Percentiles rank a stretch among this genome's conserved stretches.
Evolutionary conservation across 139 green algal species (phyloP).

Genomic region (Chlamydomonas sphaeroides): DNA sequence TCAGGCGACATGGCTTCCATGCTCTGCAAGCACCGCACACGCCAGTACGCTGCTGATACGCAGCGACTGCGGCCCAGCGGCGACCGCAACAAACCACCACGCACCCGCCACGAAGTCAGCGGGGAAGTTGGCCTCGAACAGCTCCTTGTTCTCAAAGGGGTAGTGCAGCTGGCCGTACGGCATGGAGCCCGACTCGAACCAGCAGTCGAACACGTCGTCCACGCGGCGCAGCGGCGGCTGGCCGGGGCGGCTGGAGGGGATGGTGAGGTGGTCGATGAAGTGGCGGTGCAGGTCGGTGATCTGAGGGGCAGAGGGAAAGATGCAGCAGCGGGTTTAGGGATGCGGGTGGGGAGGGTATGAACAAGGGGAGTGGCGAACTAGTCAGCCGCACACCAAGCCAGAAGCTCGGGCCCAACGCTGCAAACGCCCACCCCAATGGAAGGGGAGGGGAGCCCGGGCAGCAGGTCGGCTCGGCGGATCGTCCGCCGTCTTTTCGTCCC

Average conservation of each 20-base stretch:
- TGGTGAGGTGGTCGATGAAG: conserved; percentile 97
- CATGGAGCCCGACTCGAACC: conserved; percentile 98
- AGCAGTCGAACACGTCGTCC: conserved; percentile 99
- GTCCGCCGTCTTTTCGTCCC: too few species aligned
- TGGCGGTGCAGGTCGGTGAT: conserved; percentile 96
- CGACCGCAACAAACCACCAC: too few species aligned
- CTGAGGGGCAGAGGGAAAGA: conserved; percentile 35
- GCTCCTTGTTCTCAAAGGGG: conserved; percentile 98
- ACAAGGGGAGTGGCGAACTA: too few species aligned
- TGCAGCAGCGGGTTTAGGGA: too few species aligned
- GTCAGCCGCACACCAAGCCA: too few species aligned
- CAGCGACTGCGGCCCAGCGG: too few species aligned
- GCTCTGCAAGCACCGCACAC: neutral
- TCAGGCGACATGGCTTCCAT: too few species aligned
- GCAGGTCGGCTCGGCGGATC: too few species aligned
- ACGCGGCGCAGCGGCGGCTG: conserved; percentile 76
- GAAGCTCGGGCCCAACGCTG: too few species aligned
- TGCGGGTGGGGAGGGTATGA: too few species aligned
- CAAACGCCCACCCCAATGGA: too few species aligned
- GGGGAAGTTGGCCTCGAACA: conserved; percentile 93
- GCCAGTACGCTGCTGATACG: neutral
- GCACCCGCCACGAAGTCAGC: conserved; percentile 93
- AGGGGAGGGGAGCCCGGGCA: too few species aligned
- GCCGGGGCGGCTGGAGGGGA: conserved; percentile 75
- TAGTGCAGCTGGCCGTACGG: conserved; percentile 98